Base-by-base conservation (phyloP, 2,329 filamentous ascomycete genomes). In the Coniochaeta ligniaria region DNA sequence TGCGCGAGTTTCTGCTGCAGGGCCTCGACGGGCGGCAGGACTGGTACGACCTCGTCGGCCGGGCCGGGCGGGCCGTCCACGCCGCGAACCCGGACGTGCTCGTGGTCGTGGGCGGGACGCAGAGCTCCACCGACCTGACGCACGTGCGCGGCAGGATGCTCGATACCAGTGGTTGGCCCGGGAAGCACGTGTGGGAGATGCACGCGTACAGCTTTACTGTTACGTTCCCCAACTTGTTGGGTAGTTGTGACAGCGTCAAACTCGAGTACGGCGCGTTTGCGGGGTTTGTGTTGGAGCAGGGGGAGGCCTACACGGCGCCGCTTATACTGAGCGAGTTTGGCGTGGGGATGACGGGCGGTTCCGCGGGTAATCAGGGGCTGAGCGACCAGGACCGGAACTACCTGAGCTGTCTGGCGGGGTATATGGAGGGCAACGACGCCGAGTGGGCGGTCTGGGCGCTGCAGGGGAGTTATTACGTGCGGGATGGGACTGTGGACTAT, bases 371-470 rank as follows among this genome's bases (percentile, higher is more conserved):
- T 36, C 47, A 52, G 22, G 80, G 79, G 0, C 67, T 82, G 17
- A 73, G 67, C 45, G 72, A 77, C 36, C 74, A 75, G 50, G 80
- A 83, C 54, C 67, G 73, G 59, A 68, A 67, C 1, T 86, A 85
- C 66, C 74, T 84, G 54, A 71, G 72, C 11, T 87, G 83, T 64
- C 66, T 86, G 38, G 72, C 77, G 6, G 76, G 74, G 12, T 83
- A 84, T 60, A 77, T 86, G 73, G 71, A 77, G 57, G 68, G 71
- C 47, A 86, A 85, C 68, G 81, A 86, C 65, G 79, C 79, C 36
- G 84, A 86, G 62, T 86, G 83, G 83, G 78, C 79, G 1, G 73
- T 84, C 14, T 86, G 83, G 84, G 80, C 80, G 4, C 65, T 86
- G 50, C 78, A 83, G 69, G 83, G 83, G 14, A 81, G 79, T 61